A percentile compares a stretch with the other conserved stretches of the same genome.
Conservation (phyloP, 345 rosid genomes). For the Toxicodendron radicans region DNA sequence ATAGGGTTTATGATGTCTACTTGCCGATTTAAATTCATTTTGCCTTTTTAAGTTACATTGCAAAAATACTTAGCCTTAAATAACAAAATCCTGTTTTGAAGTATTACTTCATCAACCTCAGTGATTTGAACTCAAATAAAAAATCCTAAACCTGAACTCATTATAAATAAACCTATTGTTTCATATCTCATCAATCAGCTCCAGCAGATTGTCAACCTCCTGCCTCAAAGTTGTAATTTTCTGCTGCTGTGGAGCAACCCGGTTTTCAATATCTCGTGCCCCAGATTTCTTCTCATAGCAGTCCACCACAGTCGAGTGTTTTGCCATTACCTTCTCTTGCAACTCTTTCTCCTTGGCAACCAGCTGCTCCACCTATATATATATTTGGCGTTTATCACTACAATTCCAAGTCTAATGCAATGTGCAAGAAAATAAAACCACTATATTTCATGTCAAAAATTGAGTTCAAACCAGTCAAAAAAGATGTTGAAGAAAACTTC, state of each 20-base stretch:
- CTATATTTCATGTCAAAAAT: neutral
- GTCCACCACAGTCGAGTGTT: conserved; percentile 67
- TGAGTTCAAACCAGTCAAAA: neutral
- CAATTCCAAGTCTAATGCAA: neutral
- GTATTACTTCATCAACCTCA: conserved; percentile 1
- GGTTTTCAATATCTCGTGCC: conserved; percentile 70
- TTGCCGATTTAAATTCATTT: neutral
- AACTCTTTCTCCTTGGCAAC: conserved; percentile 80
- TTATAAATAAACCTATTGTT: neutral
- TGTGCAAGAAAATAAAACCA: neutral
- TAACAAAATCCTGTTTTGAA: conserved; percentile 6
- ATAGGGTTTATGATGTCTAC: too few species aligned
- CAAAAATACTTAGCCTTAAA: neutral
- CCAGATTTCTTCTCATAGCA: conserved; percentile 67
- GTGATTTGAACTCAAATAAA: neutral
- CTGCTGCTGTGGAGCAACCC: conserved; percentile 69
- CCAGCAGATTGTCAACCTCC: conserved; percentile 85
- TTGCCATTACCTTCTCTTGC: conserved; percentile 69
- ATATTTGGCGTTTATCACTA: conserved; percentile 1
- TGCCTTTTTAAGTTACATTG: neutral
- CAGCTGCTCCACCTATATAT: conserved; percentile 76
- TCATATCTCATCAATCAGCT: conserved; percentile 72
- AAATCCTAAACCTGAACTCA: neutral
- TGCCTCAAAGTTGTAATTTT: conserved; percentile 67
- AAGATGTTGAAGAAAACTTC: neutral